Conservation (phyloP, 2,329 filamentous ascomycete genomes). For the Cercospora beticola region DNA sequence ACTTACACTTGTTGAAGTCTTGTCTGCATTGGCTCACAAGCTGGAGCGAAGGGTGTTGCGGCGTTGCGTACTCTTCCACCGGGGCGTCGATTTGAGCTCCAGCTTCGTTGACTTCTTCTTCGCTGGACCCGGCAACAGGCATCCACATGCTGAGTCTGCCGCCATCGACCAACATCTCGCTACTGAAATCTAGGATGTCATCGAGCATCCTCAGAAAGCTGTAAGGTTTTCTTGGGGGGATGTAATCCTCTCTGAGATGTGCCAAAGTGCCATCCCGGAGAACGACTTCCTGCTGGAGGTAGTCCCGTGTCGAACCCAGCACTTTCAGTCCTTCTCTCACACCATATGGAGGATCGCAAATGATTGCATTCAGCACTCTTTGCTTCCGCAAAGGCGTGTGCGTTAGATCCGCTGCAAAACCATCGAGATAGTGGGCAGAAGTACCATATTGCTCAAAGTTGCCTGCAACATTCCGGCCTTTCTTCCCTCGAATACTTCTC, state of each 20-base stretch:
- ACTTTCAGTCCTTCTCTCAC: conserved; percentile 90
- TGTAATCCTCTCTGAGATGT: conserved; percentile 69
- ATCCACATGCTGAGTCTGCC: conserved; percentile 94
- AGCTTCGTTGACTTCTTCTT: conserved; percentile 48
- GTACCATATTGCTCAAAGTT: conserved; percentile 87
- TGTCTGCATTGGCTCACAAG: conserved; percentile 78
- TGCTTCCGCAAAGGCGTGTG: conserved; percentile 67
- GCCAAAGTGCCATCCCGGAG: conserved; percentile 68
- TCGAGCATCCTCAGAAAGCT: conserved; percentile 87
- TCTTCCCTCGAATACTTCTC: conserved; percentile 74
- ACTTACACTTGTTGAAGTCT: conserved; percentile 76
- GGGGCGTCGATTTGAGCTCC: conserved; percentile 33
- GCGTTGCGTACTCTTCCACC: conserved; percentile 69
- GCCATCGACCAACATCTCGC: conserved; percentile 70
- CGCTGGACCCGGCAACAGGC: conserved; percentile 69
- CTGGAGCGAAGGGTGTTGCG: conserved; percentile 72
- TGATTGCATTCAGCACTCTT: conserved; percentile 77
- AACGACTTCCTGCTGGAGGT: conserved; percentile 52
- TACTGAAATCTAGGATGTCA: conserved; percentile 82
- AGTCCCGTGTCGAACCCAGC: conserved; percentile 68
- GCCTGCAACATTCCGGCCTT: conserved; percentile 56
- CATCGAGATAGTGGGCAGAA: conserved; percentile 65
- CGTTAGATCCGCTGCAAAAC: conserved; percentile 83
- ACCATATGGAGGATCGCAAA: conserved; percentile 95
- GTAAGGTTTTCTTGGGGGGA: conserved; percentile 88